Base-by-base conservation (phyloP, 352 stramenopile genomes). In the Plasmopara muralis region DNA sequence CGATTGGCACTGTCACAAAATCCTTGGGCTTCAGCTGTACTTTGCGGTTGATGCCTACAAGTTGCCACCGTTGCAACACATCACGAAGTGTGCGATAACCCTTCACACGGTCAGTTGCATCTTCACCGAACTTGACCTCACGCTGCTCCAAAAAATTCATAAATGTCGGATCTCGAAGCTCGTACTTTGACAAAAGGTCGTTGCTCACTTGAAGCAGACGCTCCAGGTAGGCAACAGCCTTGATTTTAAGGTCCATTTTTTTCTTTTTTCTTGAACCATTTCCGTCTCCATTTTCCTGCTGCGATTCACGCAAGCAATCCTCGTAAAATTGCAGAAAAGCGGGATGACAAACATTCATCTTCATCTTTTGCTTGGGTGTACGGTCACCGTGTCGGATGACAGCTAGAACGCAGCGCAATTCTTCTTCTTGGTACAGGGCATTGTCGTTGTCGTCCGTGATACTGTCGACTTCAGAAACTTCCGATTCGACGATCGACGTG, bases 281-380 rank as follows among this genome's bases (percentile, higher is more conserved):
- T 25, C 52, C 55, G 41, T 66, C 55, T 40, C 53, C 55, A 25
- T 72, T 64, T 13, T 72, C 55, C 20, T 51, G 55, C 43, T 64
- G 47, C 25, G 64, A 55, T 12, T 69, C 64, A 40, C 57, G 64
- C 8, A 82, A 53, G 14, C 72, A 77, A 10, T 78, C 66, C 50
- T 87, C 69, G 54, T 94, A 93, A 51, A 77, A 92, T 41, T 84
- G 52, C 5, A 98, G 57, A 43, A 98, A 95, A n/a, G 74, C 77
- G 20, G 88, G 84, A 55, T 95, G 86, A 45, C 78, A 89, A 29
- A 97, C 83, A 42, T 92, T 82, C 80, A 98, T 97, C 70, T 98
- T 98, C 82, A 98, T 94, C 69, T 99, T 99, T 70, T 99, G 97
- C 79, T 99, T 99, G 5, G 97, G 97, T 8, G 97, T 99, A 46